Base-by-base conservation (phyloP, 495 filamentous ascomycete genomes). In the Daldinia vernicosa region DNA sequence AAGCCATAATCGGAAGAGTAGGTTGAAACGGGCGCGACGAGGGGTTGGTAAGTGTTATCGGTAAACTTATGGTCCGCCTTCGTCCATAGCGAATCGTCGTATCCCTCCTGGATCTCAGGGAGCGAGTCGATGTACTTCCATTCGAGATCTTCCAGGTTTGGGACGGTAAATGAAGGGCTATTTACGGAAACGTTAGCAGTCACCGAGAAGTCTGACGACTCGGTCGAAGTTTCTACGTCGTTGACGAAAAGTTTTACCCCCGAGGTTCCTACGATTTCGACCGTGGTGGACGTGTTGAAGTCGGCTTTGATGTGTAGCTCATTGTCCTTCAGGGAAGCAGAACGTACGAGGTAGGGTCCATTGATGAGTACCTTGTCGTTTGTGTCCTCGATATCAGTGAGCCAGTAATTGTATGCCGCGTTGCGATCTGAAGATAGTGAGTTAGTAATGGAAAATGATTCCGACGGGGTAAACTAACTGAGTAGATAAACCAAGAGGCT, bases 391-490 rank as follows among this genome's bases (percentile, higher is more conserved):
- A 89, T 74, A 64, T 91, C 81, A 1, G 89, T 85, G 12, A 86
- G 84, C 91, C 90, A 93, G 83, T 90, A 92, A 71, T 91, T 88
- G 79, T 93, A 93, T 0, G 89, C 90, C n/a, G 85, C 80, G 77
- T 91, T 89, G n/a, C 90, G 85, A 71, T 91, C 88, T 76, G 50
- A 24, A 11, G 28, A 57, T 40, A 33, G 32, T 12, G 0, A 2
- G 27, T 67, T 56, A 63, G 62, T 0, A 47, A 22, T 11, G 9
- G 32, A 17, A 35, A 4, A 26, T 15, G 6, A 22, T 27, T 32
- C 3, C 24, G 4, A 17, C 3, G n/a, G 6, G 30, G 15, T 22
- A 2, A 17, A 63, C 71, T 58, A 56, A 78, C 77, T 67, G 19
- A 91, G 78, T 17, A 90, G 75, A 57, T 88, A 82, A 9, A 91